Evolutionary conservation across 192 early-diverging fungal genomes (phyloP), one percentile per base, ranked within the genome.

Genomic region (Coemansia reversa): DNA sequence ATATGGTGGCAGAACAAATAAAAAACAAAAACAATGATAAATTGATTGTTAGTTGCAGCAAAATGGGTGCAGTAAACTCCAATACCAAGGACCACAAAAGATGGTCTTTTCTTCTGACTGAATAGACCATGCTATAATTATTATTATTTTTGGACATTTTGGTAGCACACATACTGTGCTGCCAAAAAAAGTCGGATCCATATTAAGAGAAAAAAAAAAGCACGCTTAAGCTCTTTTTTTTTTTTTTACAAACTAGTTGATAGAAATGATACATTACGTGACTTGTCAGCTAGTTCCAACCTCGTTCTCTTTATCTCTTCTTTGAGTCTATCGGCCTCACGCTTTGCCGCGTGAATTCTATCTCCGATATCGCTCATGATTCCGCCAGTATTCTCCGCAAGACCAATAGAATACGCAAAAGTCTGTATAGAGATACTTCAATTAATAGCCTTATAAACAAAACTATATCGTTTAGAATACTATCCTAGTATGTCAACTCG

Each of bases 281-380:
- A 93, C 51, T 93, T 96, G 83, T 99, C 97, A 22, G 92, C 93
- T 30, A 99, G 87, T 54, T 94, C 91, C 63, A 94, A 91, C 74
- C 91, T 93, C 69, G 92, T 96, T 69, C 90, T 88, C 81, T 92
- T 93, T 76, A 99, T 97, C 73, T 90, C 89, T 65, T 99, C 97
- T 79, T 98, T 99, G 45, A 99, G 76, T 53, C 84, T 84, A 81
- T 99, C 97, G 22, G 97, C 95, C 63, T 99, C 97, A 71, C 92
- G 91, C 68, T 94, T 84, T 51, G 95, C 96, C 24, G 85, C 85
- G 35, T 88, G 87, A 65, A 97, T 95, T 75, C 93, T 82, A 66
- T 97, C 96, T 12, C 89, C 85, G 51, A 97, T 90, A 73, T 99
- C 95, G 61, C 81, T 79, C 71, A 74, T 79, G 27, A 45, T 45